Base-by-base conservation (phyloP, 2,329 filamentous ascomycete genomes). In the Paramyrothecium roridum region DNA sequence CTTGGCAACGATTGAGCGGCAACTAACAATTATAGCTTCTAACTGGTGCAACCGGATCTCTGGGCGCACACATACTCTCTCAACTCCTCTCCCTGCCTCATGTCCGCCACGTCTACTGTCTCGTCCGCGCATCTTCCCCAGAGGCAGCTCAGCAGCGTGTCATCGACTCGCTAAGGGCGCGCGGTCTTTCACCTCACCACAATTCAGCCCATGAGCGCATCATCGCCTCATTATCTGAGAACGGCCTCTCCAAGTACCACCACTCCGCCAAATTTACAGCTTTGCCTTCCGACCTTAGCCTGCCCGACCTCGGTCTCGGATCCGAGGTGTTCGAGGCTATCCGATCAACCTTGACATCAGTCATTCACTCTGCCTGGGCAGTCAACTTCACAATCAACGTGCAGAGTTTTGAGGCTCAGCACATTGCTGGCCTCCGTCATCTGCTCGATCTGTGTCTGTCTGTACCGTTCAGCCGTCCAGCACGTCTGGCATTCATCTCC, bases 1-100 rank as follows among this genome's bases (percentile, higher is more conserved):
- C 12, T 48, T n/a, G 19, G 0, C 2, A 0, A 1, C 2, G 10
- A 37, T n/a, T 11, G 19, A 17, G 26, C 23, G 22, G 4, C 26
- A 11, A n/a, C 49, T 56, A 45, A 63, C 11, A 1, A 37, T 3
- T 16, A n/a, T 47, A 74, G 67, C 60, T 86, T 13, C 67, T 88
- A 10, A 87, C 85, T 2, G 85, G 85, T 10, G 79, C 79, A 0
- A 88, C 85, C 0, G 85, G 85, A 1, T 82, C 81, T 4, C 71
- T 88, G 0, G 85, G 85, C 3, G 79, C 82, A 0, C 82, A 86
- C 52, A 70, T 85, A 0, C 73, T 85, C 2, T 78, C 81, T 1
- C 78, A 86, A 16, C 74, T 88, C 2, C 80, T 83, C 3, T 76
- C 81, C 1, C 75, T 81, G 26, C 77, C 81, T 7, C 82, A 84